Base-by-base conservation (phyloP, 2,329 filamentous ascomycete genomes). In the Leptographium lundbergii region DNA sequence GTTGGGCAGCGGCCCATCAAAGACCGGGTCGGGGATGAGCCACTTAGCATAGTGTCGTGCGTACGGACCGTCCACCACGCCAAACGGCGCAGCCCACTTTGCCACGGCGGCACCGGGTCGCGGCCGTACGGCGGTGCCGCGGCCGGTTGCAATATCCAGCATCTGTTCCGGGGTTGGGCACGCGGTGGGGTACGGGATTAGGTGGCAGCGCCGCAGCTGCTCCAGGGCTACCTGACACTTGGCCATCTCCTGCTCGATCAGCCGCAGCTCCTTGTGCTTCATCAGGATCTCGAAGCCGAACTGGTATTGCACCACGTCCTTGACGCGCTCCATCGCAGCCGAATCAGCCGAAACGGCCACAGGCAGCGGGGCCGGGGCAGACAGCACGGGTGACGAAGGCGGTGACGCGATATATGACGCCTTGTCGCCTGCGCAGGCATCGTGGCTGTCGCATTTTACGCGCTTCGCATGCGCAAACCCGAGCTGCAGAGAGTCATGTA, bases 141-240 rank as follows among this genome's bases (percentile, higher is more conserved):
- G 84, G 62, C 91, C 91, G 64, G 78, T 79, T 71, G 84, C 87
- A 66, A 95, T 82, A 63, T 87, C 79, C 65, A 85, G 71, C 81
- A 85, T 85, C 66, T 84, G 81, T 63, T 81, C 75, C 29, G 86
- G 85, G 10, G 84, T 83, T 48, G 83, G 81, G 63, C 82, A 79
- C 63, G 82, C 82, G 63, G 85, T 82, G 36, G 92, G 91, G 70
- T 91, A 97, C 5, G 92, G 92, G 66, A 96, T 92, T 65, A 97
- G 78, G 69, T 94, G 86, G 73, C 91, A 96, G 61, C 94, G 86
- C 66, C 94, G 88, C 63, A 99, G 77, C 74, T 97, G 94, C 74
- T 99, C 94, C 65, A 97, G 79, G 13, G 91, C 90, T 63, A 91
- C 77, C 75, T 97, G 91, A 69, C 91, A 96, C 75, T 96, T 97